phyloP scores from a whole-genome alignment of 2,329 filamentous ascomycete genomes.

The Aaosphaeria pasadenensis region DNA sequence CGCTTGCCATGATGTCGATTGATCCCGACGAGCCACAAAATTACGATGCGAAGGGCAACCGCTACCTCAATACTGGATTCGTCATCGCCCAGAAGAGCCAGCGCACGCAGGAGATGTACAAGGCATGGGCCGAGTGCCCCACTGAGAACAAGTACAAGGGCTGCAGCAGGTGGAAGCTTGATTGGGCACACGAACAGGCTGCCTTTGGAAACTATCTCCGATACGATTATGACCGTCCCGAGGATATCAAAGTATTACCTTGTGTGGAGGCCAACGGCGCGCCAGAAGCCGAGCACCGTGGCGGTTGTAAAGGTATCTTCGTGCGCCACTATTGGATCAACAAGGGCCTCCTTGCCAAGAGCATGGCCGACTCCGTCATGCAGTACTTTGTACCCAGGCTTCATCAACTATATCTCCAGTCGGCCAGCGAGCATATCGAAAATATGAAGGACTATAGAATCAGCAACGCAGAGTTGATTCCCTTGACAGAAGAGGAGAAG shows the following conservation, averaged over 20 bases:
- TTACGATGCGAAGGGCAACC: constrained; percentile 40
- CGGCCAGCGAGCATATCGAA: constrained; percentile 25
- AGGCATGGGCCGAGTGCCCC: constrained; percentile 37
- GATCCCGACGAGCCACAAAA: constrained; percentile 44
- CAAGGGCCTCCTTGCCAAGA: constrained; percentile 29
- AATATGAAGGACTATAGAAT: constrained; percentile 33
- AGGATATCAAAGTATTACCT: constrained; percentile 36
- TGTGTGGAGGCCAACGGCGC: constrained; percentile 39
- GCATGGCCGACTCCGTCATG: constrained; percentile 34
- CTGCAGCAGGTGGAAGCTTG: constrained; percentile 33
- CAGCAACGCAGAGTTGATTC: constrained; percentile 29
- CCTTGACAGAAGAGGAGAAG: constrained; percentile 8
- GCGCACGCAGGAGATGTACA: constrained; percentile 22
- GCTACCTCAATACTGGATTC: constrained; percentile 46
- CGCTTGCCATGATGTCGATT: constrained; percentile 46
- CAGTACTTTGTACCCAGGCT: constrained; percentile 34
- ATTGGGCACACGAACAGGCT: constrained; percentile 37
- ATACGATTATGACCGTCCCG: constrained; percentile 34
- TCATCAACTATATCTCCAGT: constrained; percentile 28
- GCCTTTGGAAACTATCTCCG: constrained; percentile 39
- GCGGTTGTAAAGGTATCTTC: constrained; percentile 36
- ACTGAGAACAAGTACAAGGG: constrained; percentile 30
- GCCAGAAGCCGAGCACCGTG: constrained; percentile 30
- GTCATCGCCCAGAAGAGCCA: constrained; percentile 41
- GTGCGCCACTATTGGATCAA: constrained; percentile 38